Evolutionary conservation across 2,329 filamentous ascomycete genomes (phyloP).

Genomic region (Cadophora sp.): DNA sequence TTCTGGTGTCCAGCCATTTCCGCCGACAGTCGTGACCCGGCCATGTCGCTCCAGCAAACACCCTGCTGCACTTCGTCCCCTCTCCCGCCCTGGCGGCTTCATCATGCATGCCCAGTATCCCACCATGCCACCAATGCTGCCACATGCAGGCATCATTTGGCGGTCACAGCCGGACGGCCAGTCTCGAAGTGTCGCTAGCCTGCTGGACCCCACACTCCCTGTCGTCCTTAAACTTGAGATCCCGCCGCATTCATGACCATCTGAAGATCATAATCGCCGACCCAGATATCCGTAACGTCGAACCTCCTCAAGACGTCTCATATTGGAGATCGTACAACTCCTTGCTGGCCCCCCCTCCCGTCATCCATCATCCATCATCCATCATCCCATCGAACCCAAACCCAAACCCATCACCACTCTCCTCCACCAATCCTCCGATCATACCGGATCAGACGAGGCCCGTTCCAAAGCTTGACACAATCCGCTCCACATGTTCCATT

Average conservation of each 20-base stretch:
- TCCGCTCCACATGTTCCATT: constrained; percentile 31
- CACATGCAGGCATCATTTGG: constrained; percentile 10
- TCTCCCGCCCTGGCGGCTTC: constrained; percentile 9
- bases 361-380: background rate
- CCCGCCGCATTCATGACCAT: constrained; percentile 34
- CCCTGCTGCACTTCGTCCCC: background rate
- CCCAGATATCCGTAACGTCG: constrained; percentile 32
- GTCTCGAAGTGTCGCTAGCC: constrained; percentile 12
- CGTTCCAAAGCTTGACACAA: constrained; percentile 30
- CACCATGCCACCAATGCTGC: constrained; percentile 13
- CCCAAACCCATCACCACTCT: constrained; percentile 20
- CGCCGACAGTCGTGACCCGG: background rate
- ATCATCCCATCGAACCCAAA: constrained; percentile 19
- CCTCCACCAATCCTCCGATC: constrained; percentile 22
- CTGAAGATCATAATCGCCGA: constrained; percentile 29
- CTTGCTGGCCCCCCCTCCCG: constrained; percentile 16
- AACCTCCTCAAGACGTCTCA: constrained; percentile 42
- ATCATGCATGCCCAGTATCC: constrained; percentile 17
- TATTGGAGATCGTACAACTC: constrained; percentile 38
- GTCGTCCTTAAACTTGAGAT: constrained; percentile 42
- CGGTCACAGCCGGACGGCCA: constrained; percentile 8
- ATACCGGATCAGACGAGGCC: constrained; percentile 36
- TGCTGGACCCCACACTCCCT: constrained; percentile 26
- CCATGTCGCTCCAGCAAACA: background rate
- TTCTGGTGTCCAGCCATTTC: constrained; percentile 9